Evolutionary conservation across 768 basidiomycete genomes (phyloP).

Genomic region (Cystobasidium ongulense): DNA sequence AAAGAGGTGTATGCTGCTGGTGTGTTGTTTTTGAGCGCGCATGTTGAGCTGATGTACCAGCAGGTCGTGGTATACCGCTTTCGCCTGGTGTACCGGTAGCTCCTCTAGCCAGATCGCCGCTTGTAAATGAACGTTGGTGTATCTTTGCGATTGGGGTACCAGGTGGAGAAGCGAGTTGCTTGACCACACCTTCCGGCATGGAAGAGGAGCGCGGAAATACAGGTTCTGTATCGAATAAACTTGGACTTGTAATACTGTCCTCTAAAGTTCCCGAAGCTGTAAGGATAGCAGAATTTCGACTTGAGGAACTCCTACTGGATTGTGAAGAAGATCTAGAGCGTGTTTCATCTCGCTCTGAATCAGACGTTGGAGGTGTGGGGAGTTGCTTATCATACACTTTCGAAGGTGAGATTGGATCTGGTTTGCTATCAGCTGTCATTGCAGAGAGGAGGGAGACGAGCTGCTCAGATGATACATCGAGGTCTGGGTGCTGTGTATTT

Average conservation of each 20-base stretch:
- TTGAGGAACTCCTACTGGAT: conserved; percentile 14
- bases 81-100: neutral
- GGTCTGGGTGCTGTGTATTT: conserved; percentile 10
- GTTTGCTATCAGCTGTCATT: conserved; percentile 6
- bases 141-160: conserved; percentile 4
- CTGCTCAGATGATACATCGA: conserved; percentile 13
- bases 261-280: conserved; percentile 5
- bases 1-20: conserved; percentile 1
- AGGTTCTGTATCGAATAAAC: neutral
- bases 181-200: neutral
- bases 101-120: neutral
- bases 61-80: neutral
- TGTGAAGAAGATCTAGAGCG: neutral
- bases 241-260: neutral
- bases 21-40: neutral
- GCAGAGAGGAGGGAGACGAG: conserved; percentile 2
- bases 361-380: conserved; percentile 15
- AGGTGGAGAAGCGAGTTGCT: conserved; percentile 19
- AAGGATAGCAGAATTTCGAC: neutral
- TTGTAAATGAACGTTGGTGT: neutral
- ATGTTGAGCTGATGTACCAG: neutral
- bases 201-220: conserved; percentile 18
- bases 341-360: neutral
- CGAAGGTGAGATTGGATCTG: neutral
- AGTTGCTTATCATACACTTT: neutral